Evolutionary conservation across 192 early-diverging fungal genomes (phyloP), one percentile per base, ranked within the genome.

Genomic region (Coemansia sp.): DNA sequence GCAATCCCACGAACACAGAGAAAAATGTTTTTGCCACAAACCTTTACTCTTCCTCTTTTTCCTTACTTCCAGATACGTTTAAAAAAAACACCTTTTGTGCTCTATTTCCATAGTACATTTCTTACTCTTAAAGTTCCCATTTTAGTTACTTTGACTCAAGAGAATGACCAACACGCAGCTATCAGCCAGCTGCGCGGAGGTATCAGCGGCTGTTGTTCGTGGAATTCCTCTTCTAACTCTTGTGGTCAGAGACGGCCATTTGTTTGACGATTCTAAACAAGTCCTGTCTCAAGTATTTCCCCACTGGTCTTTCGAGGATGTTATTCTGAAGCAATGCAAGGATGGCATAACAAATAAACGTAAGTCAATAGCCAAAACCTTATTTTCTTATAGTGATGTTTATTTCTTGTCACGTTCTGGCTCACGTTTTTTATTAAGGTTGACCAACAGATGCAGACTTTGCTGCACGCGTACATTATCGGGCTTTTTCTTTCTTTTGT

Each of bases 271-370:
- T 34, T 83, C 90, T 23, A 75, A 57, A 49, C 63, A 69, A 14
- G 85, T 89, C 19, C 71, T 87, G 22, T 50, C 57, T 26, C 50
- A 22, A 8, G 67, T 91, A 14, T 92, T 92, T 67, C 85, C 86
- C 14, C 62, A 75, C 7, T 92, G 88, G 89, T 67, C 71, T 8
- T 67, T 53, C 26, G 65, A 84, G 16, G 82, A 91, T 32, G 69
- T 91, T 24, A 73, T 62, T 5, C 77, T 90, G 50, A 65, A 81
- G 21, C 86, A 92, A 63, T 90, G 83, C 82, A 91, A 88, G 66
- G 90, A 89, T 62, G 91, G 91, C 25, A 92, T 92, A 49, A 92
- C 91, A 58, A 92, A 92, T 72, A 90, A 92, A 57, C 69, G 74
- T 76, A 71, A 67, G 69, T 67, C 6, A 30, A 6, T 6, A 30